Base-by-base conservation (phyloP, 169 alveolate species). In the Cyclospora cayetanensis region DNA sequence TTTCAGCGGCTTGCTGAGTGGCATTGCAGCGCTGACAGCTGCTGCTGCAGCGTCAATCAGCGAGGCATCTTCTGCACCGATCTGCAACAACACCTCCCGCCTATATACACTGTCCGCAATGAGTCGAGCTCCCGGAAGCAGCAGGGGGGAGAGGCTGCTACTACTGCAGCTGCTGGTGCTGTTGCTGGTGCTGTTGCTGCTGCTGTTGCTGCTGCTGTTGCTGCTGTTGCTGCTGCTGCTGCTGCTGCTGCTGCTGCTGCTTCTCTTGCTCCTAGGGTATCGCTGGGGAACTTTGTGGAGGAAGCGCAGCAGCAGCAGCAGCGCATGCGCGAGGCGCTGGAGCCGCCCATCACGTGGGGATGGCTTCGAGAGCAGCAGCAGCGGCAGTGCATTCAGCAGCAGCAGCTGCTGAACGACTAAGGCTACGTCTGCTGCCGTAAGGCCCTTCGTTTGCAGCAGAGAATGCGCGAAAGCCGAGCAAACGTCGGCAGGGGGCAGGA, bases 281-380 rank as follows among this genome's bases (percentile, higher is more conserved):
- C 1, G 53, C 52, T 79, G 70, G 35, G 88, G 88, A 3, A 79
- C 70, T 22, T 70, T 25, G 15, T 18, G 27, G 7, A 79, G 88
- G 70, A 79, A 79, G 34, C 88, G 72, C 88, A 79, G 88, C 88
- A 79, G 88, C 88, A 79, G 74, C 88, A 79, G 88, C 88, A 79
- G n/a, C 88, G 88, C 88, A 0, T 66, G 25, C 20, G 72, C 88
- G 72, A 79, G 52, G 1, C 88, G 88, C 20, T 46, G 65, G 4
- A 79, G 41, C 0, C 37, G 37, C 2, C 65, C 22, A 31, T 12
- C 20, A 9, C 31, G 46, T n/a, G n/a, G n/a, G n/a, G n/a, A n/a
- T 1, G 72, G 50, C 37, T 4, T 2, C 12, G 39, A 1, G 39
- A 79, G 46, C 88, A 77, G 60, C 70, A 79, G 70, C 22, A 46